A percentile compares a stretch with the other conserved stretches of the same genome.
Evolutionary conservation across 306 rosid species (phyloP).

Genomic region (Lathyrus aphaca): DNA sequence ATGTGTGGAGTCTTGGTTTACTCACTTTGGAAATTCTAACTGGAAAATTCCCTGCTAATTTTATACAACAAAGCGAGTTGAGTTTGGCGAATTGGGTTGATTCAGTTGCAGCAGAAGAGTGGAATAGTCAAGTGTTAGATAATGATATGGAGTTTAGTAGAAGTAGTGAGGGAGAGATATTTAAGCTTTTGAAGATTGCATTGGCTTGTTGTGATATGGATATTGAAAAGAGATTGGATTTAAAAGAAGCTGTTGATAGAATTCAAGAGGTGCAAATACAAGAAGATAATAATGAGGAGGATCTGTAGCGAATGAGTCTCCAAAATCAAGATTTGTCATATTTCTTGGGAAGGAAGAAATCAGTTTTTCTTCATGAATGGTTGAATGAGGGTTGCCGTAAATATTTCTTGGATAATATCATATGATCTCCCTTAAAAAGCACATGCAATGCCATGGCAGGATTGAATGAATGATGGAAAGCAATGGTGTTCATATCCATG

Average conservation of each 20-base stretch:
- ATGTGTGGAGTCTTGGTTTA: constrained; percentile 84
- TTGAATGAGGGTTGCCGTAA: constrained; percentile 19
- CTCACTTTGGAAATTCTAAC: constrained; percentile 70
- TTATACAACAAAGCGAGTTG: constrained; percentile 55
- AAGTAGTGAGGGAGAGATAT: constrained; percentile 50
- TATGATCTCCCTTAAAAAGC: background rate
- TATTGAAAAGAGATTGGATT: constrained; percentile 68
- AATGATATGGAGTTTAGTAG: constrained; percentile 43
- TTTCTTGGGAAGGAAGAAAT: constrained; percentile 31
- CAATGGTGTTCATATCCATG: background rate
- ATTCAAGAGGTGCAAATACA: constrained; percentile 67
- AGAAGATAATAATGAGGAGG: constrained; percentile 36
- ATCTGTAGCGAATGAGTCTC: constrained; percentile 19
- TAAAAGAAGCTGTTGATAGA: constrained; percentile 62
- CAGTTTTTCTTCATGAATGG: constrained; percentile 38
- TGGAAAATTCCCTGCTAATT: constrained; percentile 59
- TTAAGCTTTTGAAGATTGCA: constrained; percentile 70
- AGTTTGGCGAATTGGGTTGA: constrained; percentile 66
- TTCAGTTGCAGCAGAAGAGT: constrained; percentile 48
- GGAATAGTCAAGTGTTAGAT: constrained; percentile 64
- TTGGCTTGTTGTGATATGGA: constrained; percentile 67
- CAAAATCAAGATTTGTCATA: constrained; percentile 21
- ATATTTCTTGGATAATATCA: constrained; percentile 2
- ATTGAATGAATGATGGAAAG: constrained; percentile 1
- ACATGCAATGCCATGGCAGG: background rate